Conservation (phyloP, 768 basidiomycete species). For the Mycena latifolia region DNA sequence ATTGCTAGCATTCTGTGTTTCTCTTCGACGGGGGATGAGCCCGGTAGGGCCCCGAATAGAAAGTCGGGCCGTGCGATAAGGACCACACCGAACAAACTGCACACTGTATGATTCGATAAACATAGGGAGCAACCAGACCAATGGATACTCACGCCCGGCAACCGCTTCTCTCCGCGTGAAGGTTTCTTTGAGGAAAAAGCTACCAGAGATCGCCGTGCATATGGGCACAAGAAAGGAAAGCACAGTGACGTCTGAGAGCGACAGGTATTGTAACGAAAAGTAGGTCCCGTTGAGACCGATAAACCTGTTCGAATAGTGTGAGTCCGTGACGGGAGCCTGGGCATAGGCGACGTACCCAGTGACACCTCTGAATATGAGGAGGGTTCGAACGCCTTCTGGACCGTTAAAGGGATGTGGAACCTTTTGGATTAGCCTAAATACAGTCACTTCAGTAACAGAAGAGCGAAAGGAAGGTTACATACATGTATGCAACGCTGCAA, state of each 20-base stretch:
- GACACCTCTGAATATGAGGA: conserved; percentile 62
- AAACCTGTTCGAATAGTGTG: conserved; percentile 60
- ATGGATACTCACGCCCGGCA: conserved; percentile 57
- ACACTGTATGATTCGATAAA: conserved; percentile 49
- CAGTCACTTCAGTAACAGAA: neutral
- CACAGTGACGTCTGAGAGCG: conserved; percentile 83
- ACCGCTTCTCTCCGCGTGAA: conserved; percentile 67
- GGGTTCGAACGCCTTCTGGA: conserved; percentile 63
- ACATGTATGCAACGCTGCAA: conserved; percentile 66
- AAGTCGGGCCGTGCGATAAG: conserved; percentile 84
- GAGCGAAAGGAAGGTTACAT: conserved; percentile 17
- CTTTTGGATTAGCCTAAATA: conserved; percentile 49
- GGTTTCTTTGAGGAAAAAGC: conserved; percentile 70
- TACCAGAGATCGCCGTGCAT: conserved; percentile 71
- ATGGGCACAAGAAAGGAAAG: conserved; percentile 82
- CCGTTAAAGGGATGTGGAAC: conserved; percentile 66
- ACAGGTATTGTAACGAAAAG: conserved; percentile 79
- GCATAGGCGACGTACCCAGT: conserved; percentile 53
- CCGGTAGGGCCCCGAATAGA: conserved; percentile 66
- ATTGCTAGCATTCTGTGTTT: conserved; percentile 70
- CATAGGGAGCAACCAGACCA: neutral
- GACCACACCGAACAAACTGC: conserved; percentile 81
- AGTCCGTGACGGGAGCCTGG: neutral
- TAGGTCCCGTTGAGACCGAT: conserved; percentile 79
- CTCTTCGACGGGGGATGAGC: conserved; percentile 46